A percentile compares a stretch with the other conserved stretches of the same genome.
Conservation (phyloP, 495 filamentous ascomycete species). For the Daldinia childiae region DNA sequence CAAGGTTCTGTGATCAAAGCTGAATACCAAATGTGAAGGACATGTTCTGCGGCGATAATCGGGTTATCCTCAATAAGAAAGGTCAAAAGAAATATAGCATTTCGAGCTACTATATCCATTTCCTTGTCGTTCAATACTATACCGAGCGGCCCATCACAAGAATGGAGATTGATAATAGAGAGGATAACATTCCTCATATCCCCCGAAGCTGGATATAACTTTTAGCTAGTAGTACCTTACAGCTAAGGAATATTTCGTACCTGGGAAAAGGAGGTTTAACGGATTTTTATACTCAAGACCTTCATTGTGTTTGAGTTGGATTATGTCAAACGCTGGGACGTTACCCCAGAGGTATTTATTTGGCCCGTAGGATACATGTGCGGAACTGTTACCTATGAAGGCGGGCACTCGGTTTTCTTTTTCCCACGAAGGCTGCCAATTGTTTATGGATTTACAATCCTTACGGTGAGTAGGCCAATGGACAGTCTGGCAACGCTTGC, state of each 20-base stretch:
- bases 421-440: slow-evolving; percentile 46
- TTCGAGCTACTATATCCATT: slow-evolving; percentile 54
- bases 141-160: slow-evolving; percentile 36
- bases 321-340: not conserved
- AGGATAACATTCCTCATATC: slow-evolving; percentile 57
- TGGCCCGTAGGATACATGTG: too few relatives aligned
- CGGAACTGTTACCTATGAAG: not conserved
- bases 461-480: slow-evolving; percentile 49
- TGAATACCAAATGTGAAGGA: slow-evolving; percentile 39
- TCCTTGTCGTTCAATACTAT: slow-evolving; percentile 58
- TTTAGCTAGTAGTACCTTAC: not conserved
- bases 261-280: not conserved
- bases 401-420: not conserved
- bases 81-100: slow-evolving; percentile 56
- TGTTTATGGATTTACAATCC: slow-evolving; percentile 50
- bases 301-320: not conserved
- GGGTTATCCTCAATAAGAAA: slow-evolving; percentile 29
- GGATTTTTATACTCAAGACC: not conserved
- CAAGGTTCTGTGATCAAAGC: slow-evolving; percentile 17
- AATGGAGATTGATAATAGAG: slow-evolving; percentile 50
- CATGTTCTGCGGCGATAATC: slow-evolving; percentile 5
- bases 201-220: slow-evolving; percentile 51
- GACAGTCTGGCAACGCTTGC: slow-evolving; percentile 47
- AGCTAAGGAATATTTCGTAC: not conserved
- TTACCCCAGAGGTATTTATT: not conserved